Evolutionary conservation across 23 red algal genomes (phyloP).

Genomic region (Gracilaria caudata): DNA sequence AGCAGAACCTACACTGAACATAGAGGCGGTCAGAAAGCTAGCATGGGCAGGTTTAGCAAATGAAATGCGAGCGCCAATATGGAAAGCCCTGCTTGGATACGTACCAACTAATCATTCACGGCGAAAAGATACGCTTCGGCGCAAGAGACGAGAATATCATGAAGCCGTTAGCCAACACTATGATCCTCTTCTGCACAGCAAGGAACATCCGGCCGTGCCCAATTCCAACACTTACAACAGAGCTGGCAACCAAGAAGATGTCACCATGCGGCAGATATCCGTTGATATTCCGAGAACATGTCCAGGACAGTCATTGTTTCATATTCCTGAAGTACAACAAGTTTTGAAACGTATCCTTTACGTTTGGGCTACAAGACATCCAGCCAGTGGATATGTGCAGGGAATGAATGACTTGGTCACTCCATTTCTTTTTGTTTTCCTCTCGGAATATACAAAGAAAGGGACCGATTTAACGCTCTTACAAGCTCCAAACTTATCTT

Average conservation of each 20-base stretch:
- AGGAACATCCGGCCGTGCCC: constrained; percentile 12
- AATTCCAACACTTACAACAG: constrained; percentile 43
- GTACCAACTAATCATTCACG: constrained; percentile 63
- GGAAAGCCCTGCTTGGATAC: constrained; percentile 85
- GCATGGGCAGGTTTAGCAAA: constrained; percentile 84
- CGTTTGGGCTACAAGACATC: constrained; percentile 93
- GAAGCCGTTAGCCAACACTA: constrained; percentile 74
- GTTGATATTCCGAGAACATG: constrained; percentile 89
- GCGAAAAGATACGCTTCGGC: constrained; percentile 51
- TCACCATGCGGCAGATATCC: constrained; percentile 79
- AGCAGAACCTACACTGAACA: constrained; percentile 32
- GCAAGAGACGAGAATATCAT: constrained; percentile 75
- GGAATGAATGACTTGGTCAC: constrained; percentile 98
- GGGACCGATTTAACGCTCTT: constrained; percentile 16
- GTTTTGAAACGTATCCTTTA: constrained; percentile 86
- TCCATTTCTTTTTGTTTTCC: constrained; percentile 90
- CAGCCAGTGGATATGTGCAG: constrained; percentile 95
- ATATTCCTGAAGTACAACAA: constrained; percentile 73
- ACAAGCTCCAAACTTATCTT: constrained; percentile 32
- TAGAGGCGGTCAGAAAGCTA: constrained; percentile 44
- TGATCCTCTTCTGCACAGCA: constrained; percentile 1
- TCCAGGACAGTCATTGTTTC: constrained; percentile 82
- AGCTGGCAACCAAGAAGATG: constrained; percentile 65
- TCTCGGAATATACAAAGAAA: constrained; percentile 63
- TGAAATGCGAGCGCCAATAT: constrained; percentile 61